Conservation (phyloP, 1,284 basidiomycete genomes). For the Malassezia globosa region DNA sequence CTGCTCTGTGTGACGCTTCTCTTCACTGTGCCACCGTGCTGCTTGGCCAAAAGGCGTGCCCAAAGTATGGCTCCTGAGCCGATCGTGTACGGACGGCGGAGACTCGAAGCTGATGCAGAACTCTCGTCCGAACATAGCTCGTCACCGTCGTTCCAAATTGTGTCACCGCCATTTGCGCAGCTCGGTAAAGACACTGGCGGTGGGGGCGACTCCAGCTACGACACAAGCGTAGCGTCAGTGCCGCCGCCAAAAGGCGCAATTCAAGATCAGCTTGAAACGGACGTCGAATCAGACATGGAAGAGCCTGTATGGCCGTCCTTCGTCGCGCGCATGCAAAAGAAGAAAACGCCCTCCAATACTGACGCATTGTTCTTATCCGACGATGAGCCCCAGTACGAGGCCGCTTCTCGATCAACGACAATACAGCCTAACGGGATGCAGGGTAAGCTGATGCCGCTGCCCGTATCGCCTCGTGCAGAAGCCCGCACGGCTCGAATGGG, state of each 20-base stretch:
- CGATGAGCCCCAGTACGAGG: not conserved
- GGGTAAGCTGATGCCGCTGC: too few species aligned
- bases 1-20: not conserved
- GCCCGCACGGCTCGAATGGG: slow-evolving; percentile 10
- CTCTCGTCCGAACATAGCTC: slow-evolving; percentile 2
- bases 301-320: not conserved
- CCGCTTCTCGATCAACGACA: not conserved
- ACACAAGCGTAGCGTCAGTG: slow-evolving; percentile 13
- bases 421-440: not conserved
- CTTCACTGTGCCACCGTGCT: too few species aligned
- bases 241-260: not conserved
- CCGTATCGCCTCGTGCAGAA: not conserved
- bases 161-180: slow-evolving; percentile 1
- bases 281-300: slow-evolving; percentile 11
- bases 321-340: slow-evolving; percentile 1
- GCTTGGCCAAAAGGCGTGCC: not conserved
- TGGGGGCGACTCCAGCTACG: slow-evolving; percentile 15
- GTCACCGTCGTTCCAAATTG: slow-evolving; percentile 15
- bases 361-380: slow-evolving; percentile 5
- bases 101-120: not conserved
- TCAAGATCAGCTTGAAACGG: slow-evolving; percentile 7
- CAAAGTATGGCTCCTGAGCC: not conserved
- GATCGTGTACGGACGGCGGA: slow-evolving; percentile 7
- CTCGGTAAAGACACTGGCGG: not conserved
- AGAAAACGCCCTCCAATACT: not conserved